Evolutionary conservation across 495 filamentous ascomycete species (phyloP).

Genomic region (Tuber magnatum): DNA sequence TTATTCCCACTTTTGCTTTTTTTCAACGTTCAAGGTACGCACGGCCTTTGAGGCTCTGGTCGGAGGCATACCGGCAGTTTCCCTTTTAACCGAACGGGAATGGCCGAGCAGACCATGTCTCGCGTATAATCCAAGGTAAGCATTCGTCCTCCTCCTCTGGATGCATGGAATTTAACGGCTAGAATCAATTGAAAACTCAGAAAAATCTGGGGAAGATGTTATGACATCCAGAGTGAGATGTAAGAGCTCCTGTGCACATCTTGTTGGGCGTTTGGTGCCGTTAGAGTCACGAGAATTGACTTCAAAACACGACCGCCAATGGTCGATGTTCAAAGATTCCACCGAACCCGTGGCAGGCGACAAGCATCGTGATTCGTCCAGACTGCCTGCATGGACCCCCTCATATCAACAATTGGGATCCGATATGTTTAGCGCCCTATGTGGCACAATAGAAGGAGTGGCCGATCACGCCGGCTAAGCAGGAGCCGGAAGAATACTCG

Average conservation of each 20-base stretch:
- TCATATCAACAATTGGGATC: not conserved
- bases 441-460: not conserved
- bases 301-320: not conserved
- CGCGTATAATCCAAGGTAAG: not conserved
- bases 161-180: not conserved
- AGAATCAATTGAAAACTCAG: not conserved
- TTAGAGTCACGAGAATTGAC: not conserved
- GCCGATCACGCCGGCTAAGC: not conserved
- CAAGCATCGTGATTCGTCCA: not conserved
- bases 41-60: not conserved
- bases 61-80: not conserved
- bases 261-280: not conserved
- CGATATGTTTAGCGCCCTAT: not conserved
- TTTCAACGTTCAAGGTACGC: not conserved
- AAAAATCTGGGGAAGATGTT: constrained; percentile 1
- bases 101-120: not conserved
- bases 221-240: not conserved
- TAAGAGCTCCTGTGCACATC: not conserved
- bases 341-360: not conserved
- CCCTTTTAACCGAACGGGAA: not conserved
- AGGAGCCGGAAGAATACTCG: not conserved
- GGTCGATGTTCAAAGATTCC: not conserved
- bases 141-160: not conserved
- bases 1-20: not conserved
- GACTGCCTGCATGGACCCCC: not conserved